Evolutionary conservation across 2,329 filamentous ascomycete genomes (phyloP), one percentile per base, ranked within the genome.

Genomic region (Claviceps humidiphila): DNA sequence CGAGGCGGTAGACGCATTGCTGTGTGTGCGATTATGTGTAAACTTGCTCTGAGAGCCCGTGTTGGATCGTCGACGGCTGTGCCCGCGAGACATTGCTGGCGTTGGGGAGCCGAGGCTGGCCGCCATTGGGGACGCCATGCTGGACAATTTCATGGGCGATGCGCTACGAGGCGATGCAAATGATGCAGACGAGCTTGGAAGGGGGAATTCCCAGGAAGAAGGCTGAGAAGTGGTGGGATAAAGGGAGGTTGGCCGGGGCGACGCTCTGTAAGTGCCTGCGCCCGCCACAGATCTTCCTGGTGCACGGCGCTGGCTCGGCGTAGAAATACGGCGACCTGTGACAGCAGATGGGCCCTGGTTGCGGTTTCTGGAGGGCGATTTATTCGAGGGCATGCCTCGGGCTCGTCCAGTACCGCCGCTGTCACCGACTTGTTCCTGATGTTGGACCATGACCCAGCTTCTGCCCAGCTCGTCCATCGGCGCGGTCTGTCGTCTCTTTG

Each of bases 401-500:
- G 60, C 59, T 45, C 61, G 54, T 39, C 34, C 20, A 22, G 20
- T 39, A n/a, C 42, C 41, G 4, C 8, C 22, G 14, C 17, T 64
- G 52, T 56, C 22, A 4, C 34, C 45, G 8, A 17, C 45, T 57
- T 59, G 64, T 45, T 74, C 74, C 52, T 61, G 64, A 43, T 74
- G 74, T 52, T 71, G 70, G 26, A 89, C 80, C 56, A 89, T 73
- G 30, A 89, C 82, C 85, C 85, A 89, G 66, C 82, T 86, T 52
- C 74, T 77, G 34, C 77, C 73, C 5, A 86, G 69, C 44, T 84
- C 79, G 56, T 80, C 75, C 17, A 72, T 69, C 1, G 70, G 63
- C 51, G 71, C 67, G n/a, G 76, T 71, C 54, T 81, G 78, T 44
- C 78, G 70, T 43, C 78, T 70, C 61, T 81, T 81, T 1, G 73